Evolutionary conservation across 1,284 basidiomycete genomes (phyloP).

Genomic region (Heterobasidion occidentale): DNA sequence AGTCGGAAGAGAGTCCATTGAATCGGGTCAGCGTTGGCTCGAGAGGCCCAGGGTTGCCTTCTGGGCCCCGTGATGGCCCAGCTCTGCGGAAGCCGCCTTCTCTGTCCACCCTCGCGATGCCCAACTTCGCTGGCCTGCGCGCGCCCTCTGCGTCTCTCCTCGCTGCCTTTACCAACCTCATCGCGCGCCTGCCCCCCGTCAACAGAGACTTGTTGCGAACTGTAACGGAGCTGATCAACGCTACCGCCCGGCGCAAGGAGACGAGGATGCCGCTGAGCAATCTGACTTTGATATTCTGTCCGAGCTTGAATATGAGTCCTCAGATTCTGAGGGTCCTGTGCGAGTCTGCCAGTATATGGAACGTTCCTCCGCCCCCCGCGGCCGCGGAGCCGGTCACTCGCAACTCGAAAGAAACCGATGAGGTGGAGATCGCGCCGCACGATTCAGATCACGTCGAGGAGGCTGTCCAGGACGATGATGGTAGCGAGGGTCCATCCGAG

Average conservation of each 20-base stretch:
- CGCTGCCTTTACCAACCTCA: conserved; percentile 45
- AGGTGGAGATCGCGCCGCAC: not conserved
- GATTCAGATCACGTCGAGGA: not conserved
- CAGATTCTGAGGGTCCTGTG: conserved; percentile 64
- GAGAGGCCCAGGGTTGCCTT: conserved; percentile 31
- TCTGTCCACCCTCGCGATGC: conserved; percentile 66
- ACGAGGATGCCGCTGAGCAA: conserved; percentile 86
- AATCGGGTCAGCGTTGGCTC: conserved; percentile 7
- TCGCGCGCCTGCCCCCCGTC: conserved; percentile 59
- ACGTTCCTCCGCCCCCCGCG: conserved; percentile 17
- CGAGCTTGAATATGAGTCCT: conserved; percentile 76
- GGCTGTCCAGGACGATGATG: not conserved
- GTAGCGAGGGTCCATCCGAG: not conserved
- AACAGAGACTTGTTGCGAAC: conserved; percentile 70
- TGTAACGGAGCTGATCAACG: conserved; percentile 64
- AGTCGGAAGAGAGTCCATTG: conserved; percentile 16
- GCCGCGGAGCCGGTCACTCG: conserved; percentile 2
- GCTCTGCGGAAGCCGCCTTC: conserved; percentile 68
- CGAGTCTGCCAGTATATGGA: conserved; percentile 64
- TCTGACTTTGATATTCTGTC: conserved; percentile 71
- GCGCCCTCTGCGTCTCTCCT: conserved; percentile 50
- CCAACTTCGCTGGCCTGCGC: conserved; percentile 48
- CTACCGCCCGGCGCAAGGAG: conserved; percentile 52
- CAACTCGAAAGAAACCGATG: conserved; percentile 1
- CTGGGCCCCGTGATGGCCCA: conserved; percentile 27